Percentiles rank a stretch among this genome's conserved stretches.
phyloP scores from a whole-genome alignment of 108 stramenopile species.

The Fistulifera pelliculosa region DNA sequence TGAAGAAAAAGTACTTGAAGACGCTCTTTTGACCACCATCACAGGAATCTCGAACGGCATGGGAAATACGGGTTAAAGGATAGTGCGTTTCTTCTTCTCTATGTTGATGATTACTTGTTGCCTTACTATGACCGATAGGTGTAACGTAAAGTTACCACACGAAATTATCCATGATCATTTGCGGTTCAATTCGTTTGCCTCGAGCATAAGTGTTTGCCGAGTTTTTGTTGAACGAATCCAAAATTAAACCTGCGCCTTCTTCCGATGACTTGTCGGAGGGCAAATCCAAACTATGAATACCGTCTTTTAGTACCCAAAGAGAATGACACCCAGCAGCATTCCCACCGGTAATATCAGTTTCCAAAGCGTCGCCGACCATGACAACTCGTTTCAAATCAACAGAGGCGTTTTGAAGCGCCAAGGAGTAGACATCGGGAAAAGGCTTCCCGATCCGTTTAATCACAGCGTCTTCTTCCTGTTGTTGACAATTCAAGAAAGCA shows the following conservation, averaged over 20 bases:
- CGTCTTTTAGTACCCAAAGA: slow-evolving; percentile 66
- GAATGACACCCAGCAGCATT: slow-evolving; percentile 29
- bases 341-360: slow-evolving; percentile 74
- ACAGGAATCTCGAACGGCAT: slow-evolving; percentile 96
- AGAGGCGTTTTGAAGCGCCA: slow-evolving; percentile 27
- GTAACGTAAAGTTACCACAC: slow-evolving; percentile 25
- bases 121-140: too few relatives aligned
- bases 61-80: slow-evolving; percentile 88
- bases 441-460: slow-evolving; percentile 77
- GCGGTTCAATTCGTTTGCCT: slow-evolving; percentile 16
- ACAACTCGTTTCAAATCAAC: slow-evolving; percentile 22
- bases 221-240: slow-evolving; percentile 45
- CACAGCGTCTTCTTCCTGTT: slow-evolving; percentile 18
- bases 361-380: slow-evolving; percentile 84
- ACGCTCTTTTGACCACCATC: slow-evolving; percentile 89
- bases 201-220: slow-evolving; percentile 22
- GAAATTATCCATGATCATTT: slow-evolving; percentile 19
- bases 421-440: slow-evolving; percentile 63
- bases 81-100: neutral
- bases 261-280: slow-evolving; percentile 12
- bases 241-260: slow-evolving; percentile 22
- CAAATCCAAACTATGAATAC: slow-evolving; percentile 51
- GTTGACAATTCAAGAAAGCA: slow-evolving; percentile 21
- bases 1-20: slow-evolving; percentile 65
- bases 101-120: too few relatives aligned